These are phyloP conservation scores for Blepharisma stoltei DNA, from an alignment of 73 alveolate species.

Conservation along the genomic window DNA sequence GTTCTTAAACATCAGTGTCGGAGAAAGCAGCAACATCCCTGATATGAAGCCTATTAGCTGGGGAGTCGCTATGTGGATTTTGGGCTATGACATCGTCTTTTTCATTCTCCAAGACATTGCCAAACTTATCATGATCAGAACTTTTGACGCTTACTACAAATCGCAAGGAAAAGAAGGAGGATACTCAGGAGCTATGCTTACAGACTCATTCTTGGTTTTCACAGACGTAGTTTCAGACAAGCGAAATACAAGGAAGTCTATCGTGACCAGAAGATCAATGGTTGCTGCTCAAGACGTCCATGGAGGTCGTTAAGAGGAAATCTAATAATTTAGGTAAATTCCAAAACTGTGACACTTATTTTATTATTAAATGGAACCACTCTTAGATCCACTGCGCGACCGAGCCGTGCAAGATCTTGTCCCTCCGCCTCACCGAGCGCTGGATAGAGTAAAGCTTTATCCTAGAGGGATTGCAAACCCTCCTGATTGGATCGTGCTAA, in stretches of 20 bases:
- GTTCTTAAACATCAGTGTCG: background rate
- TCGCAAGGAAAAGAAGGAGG: background rate
- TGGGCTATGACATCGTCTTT: background rate
- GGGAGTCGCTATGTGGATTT: slow-evolving; percentile 1
- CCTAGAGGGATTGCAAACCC: background rate
- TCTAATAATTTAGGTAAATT: background rate
- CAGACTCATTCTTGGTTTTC: background rate
- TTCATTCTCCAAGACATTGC: background rate
- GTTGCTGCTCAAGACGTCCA: background rate
- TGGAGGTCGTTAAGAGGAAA: background rate
- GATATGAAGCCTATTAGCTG: background rate
- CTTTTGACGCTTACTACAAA: background rate
- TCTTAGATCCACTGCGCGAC: background rate
- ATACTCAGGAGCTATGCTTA: background rate
- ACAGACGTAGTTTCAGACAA: background rate
- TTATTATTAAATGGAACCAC: no score
- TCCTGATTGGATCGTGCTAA: background rate
- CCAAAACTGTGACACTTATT: background rate
- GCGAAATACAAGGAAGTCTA: background rate
- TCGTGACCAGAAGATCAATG: background rate
- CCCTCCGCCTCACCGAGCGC: background rate
- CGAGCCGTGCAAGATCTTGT: background rate
- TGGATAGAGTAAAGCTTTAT: background rate
- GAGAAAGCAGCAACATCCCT: background rate
- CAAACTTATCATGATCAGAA: background rate